These are phyloP conservation scores for Physocladia obscura DNA, from an alignment of 192 early-diverging fungal species.

Conservation along the genomic window DNA sequence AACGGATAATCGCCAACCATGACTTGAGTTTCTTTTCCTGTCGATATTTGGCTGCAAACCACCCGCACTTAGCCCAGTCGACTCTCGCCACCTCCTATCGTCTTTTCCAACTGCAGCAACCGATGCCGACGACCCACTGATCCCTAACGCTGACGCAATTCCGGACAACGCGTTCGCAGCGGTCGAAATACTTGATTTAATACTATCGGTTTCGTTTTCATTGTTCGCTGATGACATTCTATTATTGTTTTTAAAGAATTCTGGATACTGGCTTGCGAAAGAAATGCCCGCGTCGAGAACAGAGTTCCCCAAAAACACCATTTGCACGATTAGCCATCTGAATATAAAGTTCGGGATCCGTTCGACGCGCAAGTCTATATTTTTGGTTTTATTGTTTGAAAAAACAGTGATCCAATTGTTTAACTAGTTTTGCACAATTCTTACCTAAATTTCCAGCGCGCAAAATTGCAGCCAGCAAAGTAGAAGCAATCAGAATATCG, in stretches of 20 bases:
- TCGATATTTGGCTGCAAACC: neutral
- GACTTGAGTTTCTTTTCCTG: constrained; percentile 11
- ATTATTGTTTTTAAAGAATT: neutral
- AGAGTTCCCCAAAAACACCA: constrained; percentile 28
- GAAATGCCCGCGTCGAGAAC: constrained; percentile 14
- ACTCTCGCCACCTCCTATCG: constrained; percentile 4
- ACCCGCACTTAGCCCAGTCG: too few species aligned
- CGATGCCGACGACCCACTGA: too few species aligned
- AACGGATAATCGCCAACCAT: neutral
- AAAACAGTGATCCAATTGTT: too few species aligned
- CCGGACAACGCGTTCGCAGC: neutral
- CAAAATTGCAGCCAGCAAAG: constrained; percentile 19
- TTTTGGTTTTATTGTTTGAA: too few species aligned
- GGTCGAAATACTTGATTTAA: too few species aligned
- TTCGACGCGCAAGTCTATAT: constrained; percentile 28
- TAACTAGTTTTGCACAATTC: too few species aligned
- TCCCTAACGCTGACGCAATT: constrained; percentile 11
- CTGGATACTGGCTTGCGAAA: constrained; percentile 7
- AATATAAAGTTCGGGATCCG: constrained; percentile 19
- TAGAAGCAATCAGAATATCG: constrained; percentile 22
- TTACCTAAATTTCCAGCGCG: constrained; percentile 21
- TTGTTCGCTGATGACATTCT: too few species aligned
- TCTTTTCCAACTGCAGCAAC: too few species aligned
- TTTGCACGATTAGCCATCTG: constrained; percentile 29
- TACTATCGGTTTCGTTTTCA: too few species aligned